phyloP scores from a whole-genome alignment of 805 yeast genomes.

The Kodamaea laetipori region DNA sequence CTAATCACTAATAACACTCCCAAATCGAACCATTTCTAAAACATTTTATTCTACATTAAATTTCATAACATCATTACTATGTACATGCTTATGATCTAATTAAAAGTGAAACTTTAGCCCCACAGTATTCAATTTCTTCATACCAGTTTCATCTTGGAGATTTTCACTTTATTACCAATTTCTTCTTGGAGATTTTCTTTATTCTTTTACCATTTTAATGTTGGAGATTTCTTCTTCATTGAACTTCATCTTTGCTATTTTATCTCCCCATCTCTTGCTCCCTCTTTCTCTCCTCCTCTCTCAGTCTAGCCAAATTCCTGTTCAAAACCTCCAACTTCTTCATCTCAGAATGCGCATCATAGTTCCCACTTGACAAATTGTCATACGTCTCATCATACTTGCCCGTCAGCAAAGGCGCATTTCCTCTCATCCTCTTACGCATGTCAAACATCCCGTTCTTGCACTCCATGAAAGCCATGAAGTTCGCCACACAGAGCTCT shows the following conservation, averaged over 20 bases:
- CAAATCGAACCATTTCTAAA: too few species aligned
- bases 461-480: conserved; percentile 86
- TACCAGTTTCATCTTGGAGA: too few species aligned
- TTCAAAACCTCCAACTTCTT: conserved; percentile 65
- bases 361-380: conserved; percentile 76
- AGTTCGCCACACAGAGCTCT: conserved; percentile 81
- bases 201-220: too few species aligned
- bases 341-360: conserved; percentile 80
- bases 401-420: conserved; percentile 91
- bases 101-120: too few species aligned
- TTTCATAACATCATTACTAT: neutral
- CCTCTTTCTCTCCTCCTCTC: conserved; percentile 22
- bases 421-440: conserved; percentile 89
- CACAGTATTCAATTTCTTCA: too few species aligned
- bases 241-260: too few species aligned
- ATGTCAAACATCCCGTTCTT: conserved; percentile 88
- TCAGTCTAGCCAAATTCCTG: conserved; percentile 43
- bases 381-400: conserved; percentile 86
- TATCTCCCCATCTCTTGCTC: too few species aligned
- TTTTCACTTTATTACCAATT: too few species aligned
- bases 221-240: too few species aligned
- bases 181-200: too few species aligned
- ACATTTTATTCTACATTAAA: neutral
- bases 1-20: too few species aligned
- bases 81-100: too few species aligned